phyloP scores from a whole-genome alignment of 2,329 filamentous ascomycete species.

The Hypoxylon sp. region DNA sequence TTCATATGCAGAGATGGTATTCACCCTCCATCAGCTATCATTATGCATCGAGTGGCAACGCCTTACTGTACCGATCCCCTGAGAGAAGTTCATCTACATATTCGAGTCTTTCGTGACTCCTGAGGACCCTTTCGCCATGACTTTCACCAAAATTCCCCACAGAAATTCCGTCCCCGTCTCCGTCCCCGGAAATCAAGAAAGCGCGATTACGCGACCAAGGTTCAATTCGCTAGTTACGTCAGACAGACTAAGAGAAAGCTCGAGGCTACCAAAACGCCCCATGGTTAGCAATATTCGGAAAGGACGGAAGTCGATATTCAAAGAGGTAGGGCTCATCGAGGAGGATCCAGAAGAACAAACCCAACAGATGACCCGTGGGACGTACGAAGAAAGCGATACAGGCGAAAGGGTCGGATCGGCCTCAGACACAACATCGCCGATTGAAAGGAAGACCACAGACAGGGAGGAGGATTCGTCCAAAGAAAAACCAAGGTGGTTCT shows the following conservation, averaged over 20 bases:
- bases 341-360: constrained; percentile 46
- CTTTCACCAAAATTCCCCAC: constrained; percentile 39
- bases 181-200: constrained; percentile 29
- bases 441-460: constrained; percentile 44
- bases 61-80: constrained; percentile 18
- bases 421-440: constrained; percentile 46
- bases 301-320: constrained; percentile 64
- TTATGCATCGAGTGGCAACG: constrained; percentile 30
- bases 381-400: constrained; percentile 50
- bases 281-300: constrained; percentile 61
- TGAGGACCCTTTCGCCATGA: constrained; percentile 40
- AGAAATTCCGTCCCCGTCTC: constrained; percentile 31
- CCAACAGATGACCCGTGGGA: constrained; percentile 38
- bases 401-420: constrained; percentile 47
- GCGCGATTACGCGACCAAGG: constrained; percentile 53
- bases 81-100: constrained; percentile 15
- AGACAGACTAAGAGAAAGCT: constrained; percentile 63
- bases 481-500: constrained; percentile 55
- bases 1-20: constrained; percentile 29
- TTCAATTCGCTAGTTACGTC: constrained; percentile 65
- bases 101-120: constrained; percentile 8
- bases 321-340: constrained; percentile 61
- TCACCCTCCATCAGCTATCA: constrained; percentile 32
- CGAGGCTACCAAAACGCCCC: constrained; percentile 55
- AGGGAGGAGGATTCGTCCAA: constrained; percentile 33